A percentile compares a stretch with the other conserved stretches of the same genome.
Conservation (phyloP, 345 rosid genomes). For the Arabidopsis suecica region DNA sequence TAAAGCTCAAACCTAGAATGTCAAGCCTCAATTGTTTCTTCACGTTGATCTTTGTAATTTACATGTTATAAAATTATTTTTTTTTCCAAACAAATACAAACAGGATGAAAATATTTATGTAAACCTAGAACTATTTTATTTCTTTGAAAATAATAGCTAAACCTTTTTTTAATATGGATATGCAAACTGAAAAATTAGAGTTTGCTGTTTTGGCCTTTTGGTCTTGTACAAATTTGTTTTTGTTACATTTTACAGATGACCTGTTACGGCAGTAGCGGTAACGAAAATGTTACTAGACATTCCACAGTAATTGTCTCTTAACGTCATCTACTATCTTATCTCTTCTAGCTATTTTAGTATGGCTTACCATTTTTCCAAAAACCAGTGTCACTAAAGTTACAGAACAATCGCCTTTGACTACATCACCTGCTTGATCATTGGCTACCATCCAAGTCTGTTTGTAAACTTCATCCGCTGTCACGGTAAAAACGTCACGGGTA, state of each 20-base stretch:
- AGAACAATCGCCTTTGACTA: not conserved
- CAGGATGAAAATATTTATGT: no score
- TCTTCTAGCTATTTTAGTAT: no score
- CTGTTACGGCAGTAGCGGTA: no score
- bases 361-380: slow-evolving; percentile 8
- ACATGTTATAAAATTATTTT: not conserved
- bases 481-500: not conserved
- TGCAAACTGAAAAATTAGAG: not conserved
- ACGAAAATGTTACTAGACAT: no score
- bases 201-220: no score
- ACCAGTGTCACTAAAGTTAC: slow-evolving; percentile 26
- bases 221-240: no score
- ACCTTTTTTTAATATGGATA: not conserved
- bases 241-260: no score
- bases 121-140: no score
- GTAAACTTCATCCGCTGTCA: slow-evolving; percentile 14
- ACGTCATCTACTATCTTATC: no score
- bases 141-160: no score
- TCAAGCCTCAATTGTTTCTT: not conserved
- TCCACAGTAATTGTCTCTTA: no score
- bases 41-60: slow-evolving; percentile 12
- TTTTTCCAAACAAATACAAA: not conserved
- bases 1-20: not conserved
- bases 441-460: slow-evolving; percentile 11
- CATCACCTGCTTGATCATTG: slow-evolving; percentile 28